Evolutionary conservation across 2,329 filamentous ascomycete genomes (phyloP).

Genomic region (Huntiella savannae): DNA sequence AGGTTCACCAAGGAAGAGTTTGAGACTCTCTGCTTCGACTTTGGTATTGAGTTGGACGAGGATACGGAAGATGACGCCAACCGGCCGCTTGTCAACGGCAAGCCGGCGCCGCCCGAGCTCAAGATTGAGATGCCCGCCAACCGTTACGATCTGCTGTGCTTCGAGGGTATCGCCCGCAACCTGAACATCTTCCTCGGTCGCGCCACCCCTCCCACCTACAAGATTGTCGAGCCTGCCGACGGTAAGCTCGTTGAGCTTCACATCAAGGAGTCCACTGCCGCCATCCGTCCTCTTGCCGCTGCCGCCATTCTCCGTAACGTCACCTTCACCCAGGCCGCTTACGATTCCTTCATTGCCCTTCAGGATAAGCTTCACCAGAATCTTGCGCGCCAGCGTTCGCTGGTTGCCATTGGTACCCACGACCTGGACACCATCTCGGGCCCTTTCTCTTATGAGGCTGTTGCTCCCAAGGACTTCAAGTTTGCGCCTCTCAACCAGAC

Average conservation of each 20-base stretch:
- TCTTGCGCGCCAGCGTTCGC: conserved; percentile 72
- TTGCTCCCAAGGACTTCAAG: conserved; percentile 76
- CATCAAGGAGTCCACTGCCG: conserved; percentile 53
- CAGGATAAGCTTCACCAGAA: conserved; percentile 98
- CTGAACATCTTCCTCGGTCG: conserved; percentile 84
- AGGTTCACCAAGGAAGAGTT: conserved; percentile 88
- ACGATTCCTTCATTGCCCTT: conserved; percentile 91
- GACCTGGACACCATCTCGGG: conserved; percentile 85
- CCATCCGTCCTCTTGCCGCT: conserved; percentile 73
- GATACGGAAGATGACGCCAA: conserved; percentile 58
- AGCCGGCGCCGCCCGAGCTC: conserved; percentile 75
- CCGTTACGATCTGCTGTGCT: conserved; percentile 86
- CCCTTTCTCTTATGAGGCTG: conserved; percentile 90
- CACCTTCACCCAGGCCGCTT: conserved; percentile 76
- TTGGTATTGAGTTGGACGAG: conserved; percentile 94
- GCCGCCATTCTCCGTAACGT: conserved; percentile 78
- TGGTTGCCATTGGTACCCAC: conserved; percentile 95
- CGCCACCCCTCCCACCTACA: conserved; percentile 59
- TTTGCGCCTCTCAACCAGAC: conserved; percentile 84
- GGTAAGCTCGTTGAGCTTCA: conserved; percentile 65
- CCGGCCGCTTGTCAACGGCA: conserved; percentile 54
- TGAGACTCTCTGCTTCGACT: conserved; percentile 95
- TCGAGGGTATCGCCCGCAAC: conserved; percentile 90
- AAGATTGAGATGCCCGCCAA: conserved; percentile 98
- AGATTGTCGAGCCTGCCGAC: conserved; percentile 48